Evolutionary conservation across 495 filamentous ascomycete genomes (phyloP).

Genomic region (Tuber calosporum): DNA sequence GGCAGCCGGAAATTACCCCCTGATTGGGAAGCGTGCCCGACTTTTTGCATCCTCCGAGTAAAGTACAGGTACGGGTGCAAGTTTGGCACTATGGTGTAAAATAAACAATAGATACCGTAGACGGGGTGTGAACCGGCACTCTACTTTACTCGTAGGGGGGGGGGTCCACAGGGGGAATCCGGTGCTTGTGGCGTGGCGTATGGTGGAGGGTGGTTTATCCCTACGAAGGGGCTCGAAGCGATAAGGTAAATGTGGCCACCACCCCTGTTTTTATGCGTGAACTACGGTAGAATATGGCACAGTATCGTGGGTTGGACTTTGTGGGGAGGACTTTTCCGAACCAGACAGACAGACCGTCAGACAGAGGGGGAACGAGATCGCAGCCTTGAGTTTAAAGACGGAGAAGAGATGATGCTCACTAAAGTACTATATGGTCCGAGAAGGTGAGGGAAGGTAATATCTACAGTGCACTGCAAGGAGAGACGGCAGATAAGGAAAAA

Average conservation of each 20-base stretch:
- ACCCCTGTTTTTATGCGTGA: not conserved
- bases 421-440: not conserved
- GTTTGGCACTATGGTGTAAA: too few species aligned
- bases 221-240: not conserved
- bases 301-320: not conserved
- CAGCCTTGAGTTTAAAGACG: not conserved
- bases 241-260: not conserved
- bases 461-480: not conserved
- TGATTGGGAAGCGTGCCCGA: too few species aligned
- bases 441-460: not conserved
- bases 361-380: not conserved
- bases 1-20: too few species aligned
- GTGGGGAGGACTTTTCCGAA: not conserved
- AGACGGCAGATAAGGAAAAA: not conserved
- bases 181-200: not conserved
- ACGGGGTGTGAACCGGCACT: too few species aligned
- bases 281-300: not conserved
- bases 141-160: too few species aligned
- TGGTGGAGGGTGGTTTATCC: not conserved
- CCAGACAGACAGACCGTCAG: not conserved
- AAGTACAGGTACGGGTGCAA: too few species aligned
- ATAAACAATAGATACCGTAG: too few species aligned
- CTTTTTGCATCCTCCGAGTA: too few species aligned
- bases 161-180: too few species aligned
- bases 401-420: not conserved